These are phyloP conservation scores for Annulohypoxylon maeteangense DNA, from an alignment of 495 filamentous ascomycete species.

Conservation along the genomic window DNA sequence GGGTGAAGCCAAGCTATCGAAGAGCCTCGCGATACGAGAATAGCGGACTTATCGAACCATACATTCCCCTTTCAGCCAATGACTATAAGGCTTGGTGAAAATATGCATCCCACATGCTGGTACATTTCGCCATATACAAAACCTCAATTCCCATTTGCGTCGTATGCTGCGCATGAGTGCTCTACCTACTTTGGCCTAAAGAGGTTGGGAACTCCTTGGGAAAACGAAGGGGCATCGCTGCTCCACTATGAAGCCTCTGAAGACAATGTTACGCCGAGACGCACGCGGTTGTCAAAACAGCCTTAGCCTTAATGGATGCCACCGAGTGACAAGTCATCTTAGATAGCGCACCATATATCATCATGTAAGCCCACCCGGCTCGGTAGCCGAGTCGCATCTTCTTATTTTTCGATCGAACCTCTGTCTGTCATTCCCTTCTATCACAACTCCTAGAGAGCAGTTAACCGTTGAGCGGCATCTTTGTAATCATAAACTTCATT, in stretches of 20 bases:
- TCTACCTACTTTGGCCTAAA: neutral
- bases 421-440: conserved; percentile 10
- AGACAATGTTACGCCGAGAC: conserved; percentile 22
- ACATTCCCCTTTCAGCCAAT: conserved; percentile 3
- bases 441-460: conserved; percentile 15
- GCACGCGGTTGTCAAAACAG: conserved; percentile 10
- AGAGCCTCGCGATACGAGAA: conserved; percentile 33
- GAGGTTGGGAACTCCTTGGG: neutral
- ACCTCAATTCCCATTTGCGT: conserved; percentile 5
- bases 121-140: conserved; percentile 3
- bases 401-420: conserved; percentile 12
- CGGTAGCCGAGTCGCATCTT: neutral
- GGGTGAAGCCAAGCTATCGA: conserved; percentile 25
- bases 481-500: conserved; percentile 24
- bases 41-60: conserved; percentile 33
- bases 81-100: neutral
- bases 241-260: neutral
- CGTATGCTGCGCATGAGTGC: conserved; percentile 9
- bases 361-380: conserved; percentile 6
- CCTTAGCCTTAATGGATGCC: neutral
- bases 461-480: conserved; percentile 36
- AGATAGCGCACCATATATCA: conserved; percentile 20
- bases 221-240: neutral
- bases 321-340: neutral
- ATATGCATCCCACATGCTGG: conserved; percentile 2